Base-by-base conservation (phyloP, 2,329 filamentous ascomycete genomes). In the Curvularia sp. region DNA sequence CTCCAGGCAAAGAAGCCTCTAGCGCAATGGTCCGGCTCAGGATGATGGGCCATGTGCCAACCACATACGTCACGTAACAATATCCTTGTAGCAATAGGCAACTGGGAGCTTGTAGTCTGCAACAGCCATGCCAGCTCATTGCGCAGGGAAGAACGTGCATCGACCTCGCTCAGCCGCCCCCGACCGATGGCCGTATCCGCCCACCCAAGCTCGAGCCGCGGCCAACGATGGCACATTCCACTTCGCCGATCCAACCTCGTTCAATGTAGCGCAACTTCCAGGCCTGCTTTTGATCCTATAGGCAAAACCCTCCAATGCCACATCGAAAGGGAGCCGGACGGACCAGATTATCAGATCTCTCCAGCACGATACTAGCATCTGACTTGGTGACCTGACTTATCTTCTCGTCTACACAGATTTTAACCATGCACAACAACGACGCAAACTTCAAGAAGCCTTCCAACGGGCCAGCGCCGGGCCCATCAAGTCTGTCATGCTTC, bases 311-410 rank as follows among this genome's bases (percentile, higher is more conserved):
- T 57, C 27, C 49, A 57, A 52, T 23, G 48, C 27, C 21, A 57
- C 41, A 48, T 34, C 41, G 30, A n/a, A 39, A 48, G 41, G 21
- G 41, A 21, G 30, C 54, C 52, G 48, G 32, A 38, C 42, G 41
- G 30, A 46, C 54, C 41, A 51, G 48, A 47, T 38, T 57, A 49
- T 21, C 49, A 57, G 38, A 18, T 34, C 34, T 42, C 55, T 53
- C 39, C 49, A 49, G n/a, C 42, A 53, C 34, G 28, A 27, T 27
- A 57, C 55, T 25, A 45, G 42, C 49, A 34, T 57, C 43, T 18
- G 43, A 25, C 42, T 53, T 23, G 49, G 55, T 19, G 55, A 49
- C 38, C 55, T 57, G 0, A 49, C 49, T 53, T 57, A 57, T 28
- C 21, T 49, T 18, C 34, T 57, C 38, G 43, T 53, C 10, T 57